Conservation (phyloP, 257 asterid genomes). For the Osmanthus fragrans region DNA sequence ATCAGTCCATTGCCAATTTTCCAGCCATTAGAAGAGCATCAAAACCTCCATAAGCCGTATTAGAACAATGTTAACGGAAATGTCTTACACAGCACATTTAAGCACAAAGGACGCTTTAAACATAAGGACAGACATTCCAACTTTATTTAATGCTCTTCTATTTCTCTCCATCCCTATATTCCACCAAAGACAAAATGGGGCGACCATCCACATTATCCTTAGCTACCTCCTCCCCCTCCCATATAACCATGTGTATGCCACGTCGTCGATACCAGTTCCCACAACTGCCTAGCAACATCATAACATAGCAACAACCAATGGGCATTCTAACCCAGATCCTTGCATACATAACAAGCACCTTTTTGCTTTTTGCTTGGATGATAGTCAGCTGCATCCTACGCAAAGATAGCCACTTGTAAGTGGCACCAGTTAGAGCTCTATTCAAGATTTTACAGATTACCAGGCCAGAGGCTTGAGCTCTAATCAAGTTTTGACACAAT, state of each 20-base stretch:
- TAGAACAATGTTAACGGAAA: neutral
- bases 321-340: neutral
- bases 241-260: neutral
- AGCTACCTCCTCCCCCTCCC: neutral
- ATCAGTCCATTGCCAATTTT: neutral
- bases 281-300: neutral
- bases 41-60: neutral
- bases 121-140: neutral
- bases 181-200: neutral
- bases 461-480: neutral
- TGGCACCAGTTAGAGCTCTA: neutral
- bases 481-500: neutral
- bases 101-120: neutral
- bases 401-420: neutral
- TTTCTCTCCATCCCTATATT: neutral
- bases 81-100: neutral
- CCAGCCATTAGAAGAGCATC: constrained; percentile 2
- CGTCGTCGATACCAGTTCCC: neutral
- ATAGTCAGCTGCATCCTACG: neutral
- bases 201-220: neutral
- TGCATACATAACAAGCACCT: neutral
- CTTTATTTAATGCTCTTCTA: no score
- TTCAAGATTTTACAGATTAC: neutral
- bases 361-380: neutral
- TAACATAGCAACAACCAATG: neutral